A percentile compares a stretch with the other conserved stretches of the same genome.
phyloP scores from a whole-genome alignment of 169 alveolate species.

The Plasmodium vivax region DNA sequence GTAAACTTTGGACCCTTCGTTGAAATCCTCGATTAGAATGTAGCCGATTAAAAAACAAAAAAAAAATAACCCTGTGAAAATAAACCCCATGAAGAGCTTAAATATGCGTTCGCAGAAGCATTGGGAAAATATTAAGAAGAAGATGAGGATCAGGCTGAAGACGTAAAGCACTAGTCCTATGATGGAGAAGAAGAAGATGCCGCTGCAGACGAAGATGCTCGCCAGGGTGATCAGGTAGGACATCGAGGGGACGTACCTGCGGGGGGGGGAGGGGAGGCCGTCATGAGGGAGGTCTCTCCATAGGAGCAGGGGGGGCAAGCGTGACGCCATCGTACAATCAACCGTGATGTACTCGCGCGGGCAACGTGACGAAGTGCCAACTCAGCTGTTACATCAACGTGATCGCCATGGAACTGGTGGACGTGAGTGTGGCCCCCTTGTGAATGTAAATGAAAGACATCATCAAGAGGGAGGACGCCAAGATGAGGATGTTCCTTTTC shows the following conservation, averaged over 20 bases:
- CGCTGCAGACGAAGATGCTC: constrained; percentile 72
- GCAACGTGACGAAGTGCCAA: background rate
- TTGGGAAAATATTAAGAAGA: constrained; percentile 71
- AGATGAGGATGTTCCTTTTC: constrained; percentile 58
- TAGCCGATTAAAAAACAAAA: constrained; percentile 71
- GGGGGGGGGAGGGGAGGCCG: background rate
- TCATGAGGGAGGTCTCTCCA: background rate
- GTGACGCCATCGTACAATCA: background rate
- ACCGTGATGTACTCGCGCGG: background rate
- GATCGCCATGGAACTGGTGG: constrained; percentile 52
- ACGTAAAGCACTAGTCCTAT: constrained; percentile 48
- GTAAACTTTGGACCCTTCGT: constrained; percentile 69
- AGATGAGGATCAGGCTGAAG: constrained; percentile 43
- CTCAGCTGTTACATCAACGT: constrained; percentile 30
- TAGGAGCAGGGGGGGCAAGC: background rate
- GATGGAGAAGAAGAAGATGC: constrained; percentile 56
- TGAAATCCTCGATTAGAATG: constrained; percentile 70
- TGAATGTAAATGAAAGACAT: constrained; percentile 76
- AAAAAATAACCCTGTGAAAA: constrained; percentile 47
- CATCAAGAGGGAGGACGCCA: constrained; percentile 38
- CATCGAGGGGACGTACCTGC: constrained; percentile 69
- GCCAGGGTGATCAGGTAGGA: constrained; percentile 68
- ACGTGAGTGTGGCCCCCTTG: constrained; percentile 72
- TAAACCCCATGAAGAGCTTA: constrained; percentile 72
- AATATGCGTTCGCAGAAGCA: constrained; percentile 68